Conservation (phyloP, 495 filamentous ascomycete genomes). For the Trypethelium eluteriae region DNA sequence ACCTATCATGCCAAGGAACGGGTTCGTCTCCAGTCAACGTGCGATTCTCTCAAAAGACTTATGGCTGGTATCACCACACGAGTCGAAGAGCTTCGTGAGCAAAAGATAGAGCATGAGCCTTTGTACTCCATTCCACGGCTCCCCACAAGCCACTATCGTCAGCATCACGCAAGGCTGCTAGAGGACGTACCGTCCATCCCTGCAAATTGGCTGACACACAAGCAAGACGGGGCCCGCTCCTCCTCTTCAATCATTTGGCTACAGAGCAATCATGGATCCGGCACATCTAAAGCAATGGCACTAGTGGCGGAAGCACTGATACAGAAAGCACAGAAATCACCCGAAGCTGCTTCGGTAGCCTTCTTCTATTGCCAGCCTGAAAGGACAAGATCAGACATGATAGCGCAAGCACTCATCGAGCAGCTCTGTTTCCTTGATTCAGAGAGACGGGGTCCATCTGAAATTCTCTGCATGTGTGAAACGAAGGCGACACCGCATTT, state of each 20-base stretch:
- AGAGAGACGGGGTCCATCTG: background rate
- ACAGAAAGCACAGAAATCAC: conserved; percentile 2
- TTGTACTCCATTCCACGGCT: background rate
- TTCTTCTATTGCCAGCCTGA: conserved; percentile 39
- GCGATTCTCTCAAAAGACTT: background rate
- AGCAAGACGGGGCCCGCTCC: background rate
- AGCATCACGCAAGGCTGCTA: background rate
- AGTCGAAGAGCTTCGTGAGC: background rate
- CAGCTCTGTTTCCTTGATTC: conserved; percentile 30
- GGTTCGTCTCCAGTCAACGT: background rate
- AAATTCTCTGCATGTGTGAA: background rate
- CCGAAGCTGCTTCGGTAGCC: conserved; percentile 33
- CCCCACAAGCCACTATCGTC: background rate
- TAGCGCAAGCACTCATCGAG: conserved; percentile 37
- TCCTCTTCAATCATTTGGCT: conserved; percentile 15
- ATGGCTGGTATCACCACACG: background rate
- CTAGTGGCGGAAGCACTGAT: conserved; percentile 11
- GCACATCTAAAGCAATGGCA: conserved; percentile 7
- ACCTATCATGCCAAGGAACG: conserved; percentile 3
- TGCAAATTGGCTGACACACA: background rate
- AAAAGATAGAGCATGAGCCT: conserved; percentile 4
- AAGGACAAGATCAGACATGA: conserved; percentile 29
- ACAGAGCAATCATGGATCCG: conserved; percentile 11
- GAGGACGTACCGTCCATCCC: conserved; percentile 1
- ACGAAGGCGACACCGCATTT: conserved; percentile 1